Base-by-base conservation (phyloP, 164 flowering plant species). In the Berberis thunbergii region DNA sequence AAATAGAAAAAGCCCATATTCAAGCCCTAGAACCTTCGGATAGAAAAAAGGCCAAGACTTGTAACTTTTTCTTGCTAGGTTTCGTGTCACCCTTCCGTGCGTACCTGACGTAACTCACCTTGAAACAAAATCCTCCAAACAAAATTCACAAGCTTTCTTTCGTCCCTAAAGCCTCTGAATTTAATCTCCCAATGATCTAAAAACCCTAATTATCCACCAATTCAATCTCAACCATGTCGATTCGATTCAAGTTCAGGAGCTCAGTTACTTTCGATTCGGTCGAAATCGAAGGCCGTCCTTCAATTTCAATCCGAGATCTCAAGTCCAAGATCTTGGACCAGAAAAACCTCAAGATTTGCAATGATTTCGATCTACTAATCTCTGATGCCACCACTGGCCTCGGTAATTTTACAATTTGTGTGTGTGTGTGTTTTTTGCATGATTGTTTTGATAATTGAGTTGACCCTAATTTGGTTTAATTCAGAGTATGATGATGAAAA, bases 191-290 rank as follows among this genome's bases (percentile, higher is more conserved):
- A 26, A 26, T 26, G 26, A 26, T 26, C 26, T 26, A 26, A 26
- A 26, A 26, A 26, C 26, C 26, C 26, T 26, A 26, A 26, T 26
- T 26, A 0, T 26, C 26, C 26, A 26, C 26, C 26, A 26, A 26
- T 26, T 26, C 26, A 26, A 26, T 26, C 26, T 26, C 26, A 26
- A 26, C 66, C 67, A 84, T 84, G 92, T 64, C 86, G 0, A 62
- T 87, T 12, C 78, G 78, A 49, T 87, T 81, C 81, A 84, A 80
- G 67, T 84, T 87, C 77, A 67, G 89, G 62, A 87, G 93, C 73
- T 74, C 89, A 3, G 75, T 72, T 44, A 77, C 65, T 56, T 88
- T 73, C 74, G 89, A 85, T 52, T 61, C 83, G 40, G 69, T 88
- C 52, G 81, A 79, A 13, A 78, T 85, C 65, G 77, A 58, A 6